phyloP scores from a whole-genome alignment of 495 filamentous ascomycete genomes.

The Pyronema omphalodes region DNA sequence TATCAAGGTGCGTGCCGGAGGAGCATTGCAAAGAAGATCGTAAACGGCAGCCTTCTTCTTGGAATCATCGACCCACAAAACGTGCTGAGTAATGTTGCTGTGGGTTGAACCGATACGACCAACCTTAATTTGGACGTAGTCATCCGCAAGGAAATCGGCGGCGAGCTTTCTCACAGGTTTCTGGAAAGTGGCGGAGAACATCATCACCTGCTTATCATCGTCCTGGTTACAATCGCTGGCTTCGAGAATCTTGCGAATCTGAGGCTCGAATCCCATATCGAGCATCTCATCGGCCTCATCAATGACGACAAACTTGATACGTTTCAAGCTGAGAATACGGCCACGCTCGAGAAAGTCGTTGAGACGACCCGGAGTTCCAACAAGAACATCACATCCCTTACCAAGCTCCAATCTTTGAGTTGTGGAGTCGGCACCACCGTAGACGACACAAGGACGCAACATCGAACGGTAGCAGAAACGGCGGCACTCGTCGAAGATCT shows the following conservation, averaged over 20 bases:
- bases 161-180: conserved; percentile 98
- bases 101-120: conserved; percentile 98
- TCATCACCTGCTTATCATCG: conserved; percentile 80
- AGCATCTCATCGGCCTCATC: conserved; percentile 99
- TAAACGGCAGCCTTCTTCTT: conserved; percentile 97
- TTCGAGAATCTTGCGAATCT: conserved; percentile 95
- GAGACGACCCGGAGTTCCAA: conserved; percentile 90
- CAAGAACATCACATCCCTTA: conserved; percentile 90
- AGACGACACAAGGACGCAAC: conserved; percentile 95
- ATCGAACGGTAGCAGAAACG: conserved; percentile 98
- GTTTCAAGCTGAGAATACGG: conserved; percentile 79
- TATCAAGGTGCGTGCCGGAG: conserved; percentile 77
- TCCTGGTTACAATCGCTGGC: conserved; percentile 91
- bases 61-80: conserved; percentile 89
- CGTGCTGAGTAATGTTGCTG: conserved; percentile 97
- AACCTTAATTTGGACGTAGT: conserved; percentile 96
- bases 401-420: conserved; percentile 94
- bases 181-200: conserved; percentile 99
- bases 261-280: conserved; percentile 99
- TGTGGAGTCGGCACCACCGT: conserved; percentile 95
- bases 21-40: conserved; percentile 92
- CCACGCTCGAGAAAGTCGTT: conserved; percentile 97
- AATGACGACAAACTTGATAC: conserved; percentile 94
- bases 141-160: conserved; percentile 79
- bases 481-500: conserved; percentile 93